Base-by-base conservation (phyloP, 2,329 filamentous ascomycete species). In the Neofusicoccum kwambonambiense region DNA sequence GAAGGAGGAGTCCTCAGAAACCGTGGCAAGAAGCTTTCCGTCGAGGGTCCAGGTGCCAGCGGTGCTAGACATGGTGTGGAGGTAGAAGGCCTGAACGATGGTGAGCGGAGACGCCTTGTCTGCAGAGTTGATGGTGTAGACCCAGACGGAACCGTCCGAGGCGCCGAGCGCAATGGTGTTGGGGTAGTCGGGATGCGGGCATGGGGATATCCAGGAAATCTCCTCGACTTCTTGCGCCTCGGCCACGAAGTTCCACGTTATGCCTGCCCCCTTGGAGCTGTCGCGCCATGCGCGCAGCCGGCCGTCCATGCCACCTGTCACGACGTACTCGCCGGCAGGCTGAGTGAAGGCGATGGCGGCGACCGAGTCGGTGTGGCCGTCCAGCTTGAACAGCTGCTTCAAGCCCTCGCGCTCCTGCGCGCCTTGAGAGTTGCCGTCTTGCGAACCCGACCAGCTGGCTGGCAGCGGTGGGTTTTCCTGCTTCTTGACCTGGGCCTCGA, bases 321-420 rank as follows among this genome's bases (percentile, higher is more conserved):
- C 84, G 13, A 96, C 83, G 73, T 91, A 95, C 64, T 96, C 90
- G 65, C 95, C 95, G 64, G 84, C 83, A 0, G 93, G 93, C 50
- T 90, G 82, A 0, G 93, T 96, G 78, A 97, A 99, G 7, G 88
- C 81, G 3, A 97, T 85, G 2, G 92, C 86, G 75, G 95, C 97
- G 75, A 99, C 89, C 13, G 90, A 95, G 80, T 99, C 95, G 50
- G 87, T 89, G 81, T 99, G 95, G 51, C 93, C 93, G n/a, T 94
- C 90, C 66, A 99, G 83, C 70, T 87, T 87, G 73, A 89, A 90
- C 15, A 97, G 75, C 6, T 88, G 82, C 61, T 86, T 77, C 66
- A 96, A 80, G 70, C 87, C 80, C 70, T 89, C 83, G 22, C 81
- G 70, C 69, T 85, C 82, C 56, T 79, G 80, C 34, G 84, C 83